A percentile compares a stretch with the other conserved stretches of the same genome.
Evolutionary conservation across 768 basidiomycete species (phyloP).

Genomic region (Boletus vinaceobasis): DNA sequence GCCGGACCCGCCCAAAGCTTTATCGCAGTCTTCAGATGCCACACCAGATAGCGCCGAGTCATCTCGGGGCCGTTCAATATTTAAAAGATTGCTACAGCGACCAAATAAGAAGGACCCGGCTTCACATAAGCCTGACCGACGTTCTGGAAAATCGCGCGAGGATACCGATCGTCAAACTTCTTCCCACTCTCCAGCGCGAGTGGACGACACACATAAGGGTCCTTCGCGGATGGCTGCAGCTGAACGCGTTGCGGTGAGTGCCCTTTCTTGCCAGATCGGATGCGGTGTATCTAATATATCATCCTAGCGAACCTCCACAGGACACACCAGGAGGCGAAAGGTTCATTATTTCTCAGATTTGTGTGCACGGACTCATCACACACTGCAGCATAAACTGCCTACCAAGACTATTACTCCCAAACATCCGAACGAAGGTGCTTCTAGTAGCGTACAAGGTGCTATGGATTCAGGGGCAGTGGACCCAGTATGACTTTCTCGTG

Average conservation of each 20-base stretch:
- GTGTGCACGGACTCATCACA: neutral
- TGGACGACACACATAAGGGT: no score
- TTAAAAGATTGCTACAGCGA: no score
- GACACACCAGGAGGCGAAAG: no score
- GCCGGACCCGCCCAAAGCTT: no score
- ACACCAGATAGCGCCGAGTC: no score
- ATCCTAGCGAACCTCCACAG: neutral
- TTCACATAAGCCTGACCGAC: neutral
- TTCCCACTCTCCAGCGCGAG: neutral
- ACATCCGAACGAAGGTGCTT: neutral
- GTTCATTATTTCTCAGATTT: neutral
- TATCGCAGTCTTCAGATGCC: no score
- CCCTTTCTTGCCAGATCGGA: neutral
- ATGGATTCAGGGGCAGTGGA: accelerated
- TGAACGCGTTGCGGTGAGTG: neutral
- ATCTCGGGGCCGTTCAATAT: no score
- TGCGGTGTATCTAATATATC: neutral
- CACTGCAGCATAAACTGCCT: neutral
- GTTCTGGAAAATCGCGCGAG: no score
- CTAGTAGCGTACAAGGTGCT: neutral
- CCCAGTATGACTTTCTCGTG: neutral
- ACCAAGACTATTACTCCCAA: neutral
- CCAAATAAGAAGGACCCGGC: no score
- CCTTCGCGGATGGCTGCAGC: neutral
- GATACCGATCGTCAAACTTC: neutral